Conservation (phyloP, 1,284 basidiomycete species). For the Hypsizygus ulmarius region DNA sequence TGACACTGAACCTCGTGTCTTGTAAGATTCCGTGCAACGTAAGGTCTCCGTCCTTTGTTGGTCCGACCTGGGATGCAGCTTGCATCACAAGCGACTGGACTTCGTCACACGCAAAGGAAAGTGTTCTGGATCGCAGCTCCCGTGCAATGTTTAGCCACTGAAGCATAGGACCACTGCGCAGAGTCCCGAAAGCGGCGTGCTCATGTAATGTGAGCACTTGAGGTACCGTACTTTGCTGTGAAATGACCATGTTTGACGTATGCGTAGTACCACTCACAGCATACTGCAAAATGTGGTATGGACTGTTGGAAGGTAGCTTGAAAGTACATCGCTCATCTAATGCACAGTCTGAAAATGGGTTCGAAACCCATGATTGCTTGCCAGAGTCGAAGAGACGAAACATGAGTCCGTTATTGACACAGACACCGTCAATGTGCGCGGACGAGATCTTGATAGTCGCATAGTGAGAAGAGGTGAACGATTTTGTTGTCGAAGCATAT, state of each 20-base stretch:
- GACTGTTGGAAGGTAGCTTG: conserved; percentile 22
- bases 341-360: conserved; percentile 15
- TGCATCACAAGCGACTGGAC: conserved; percentile 41
- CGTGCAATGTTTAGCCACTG: conserved; percentile 51
- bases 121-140: conserved; percentile 34
- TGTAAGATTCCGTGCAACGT: conserved; percentile 33
- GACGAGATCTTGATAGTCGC: conserved; percentile 24
- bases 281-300: conserved; percentile 37
- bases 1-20: conserved; percentile 28
- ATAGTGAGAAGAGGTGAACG: conserved; percentile 40
- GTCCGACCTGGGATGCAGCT: conserved; percentile 43
- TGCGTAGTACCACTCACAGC: conserved; percentile 36
- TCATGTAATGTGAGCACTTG: conserved; percentile 40
- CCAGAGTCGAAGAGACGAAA: conserved; percentile 27
- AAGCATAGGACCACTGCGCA: conserved; percentile 41
- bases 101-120: conserved; percentile 37
- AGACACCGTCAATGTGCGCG: conserved; percentile 5
- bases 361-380: conserved; percentile 13
- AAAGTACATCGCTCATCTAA: conserved; percentile 29
- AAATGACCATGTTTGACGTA: conserved; percentile 42
- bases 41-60: conserved; percentile 9
- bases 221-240: conserved; percentile 38
- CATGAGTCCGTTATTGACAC: conserved; percentile 33
- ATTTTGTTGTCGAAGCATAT: conserved; percentile 39
- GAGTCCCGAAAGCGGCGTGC: conserved; percentile 38